phyloP scores from a whole-genome alignment of 441 rosid genomes.

The Eutrema salsugineum region DNA sequence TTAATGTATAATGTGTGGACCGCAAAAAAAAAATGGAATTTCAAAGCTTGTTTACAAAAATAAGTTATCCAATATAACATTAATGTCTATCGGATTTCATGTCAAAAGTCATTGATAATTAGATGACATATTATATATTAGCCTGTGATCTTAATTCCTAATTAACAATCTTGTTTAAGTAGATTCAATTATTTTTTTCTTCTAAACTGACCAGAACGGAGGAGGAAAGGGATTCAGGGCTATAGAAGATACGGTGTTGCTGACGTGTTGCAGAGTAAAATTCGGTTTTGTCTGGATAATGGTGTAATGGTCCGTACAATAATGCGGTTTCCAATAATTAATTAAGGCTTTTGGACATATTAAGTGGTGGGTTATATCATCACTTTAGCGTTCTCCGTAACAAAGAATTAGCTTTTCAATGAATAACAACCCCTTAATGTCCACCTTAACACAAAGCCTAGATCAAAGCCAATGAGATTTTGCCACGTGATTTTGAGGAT shows the following conservation, averaged over 20 bases:
- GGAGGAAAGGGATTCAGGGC: not conserved
- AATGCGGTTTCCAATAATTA: constrained; percentile 12
- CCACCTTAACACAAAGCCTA: constrained; percentile 38
- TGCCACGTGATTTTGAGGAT: constrained; percentile 45
- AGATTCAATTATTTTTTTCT: not conserved
- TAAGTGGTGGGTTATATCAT: constrained; percentile 26
- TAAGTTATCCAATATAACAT: not conserved
- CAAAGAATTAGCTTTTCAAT: constrained; percentile 10
- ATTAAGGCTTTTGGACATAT: constrained; percentile 21
- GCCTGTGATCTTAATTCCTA: no score
- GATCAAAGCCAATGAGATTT: constrained; percentile 26
- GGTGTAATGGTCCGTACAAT: constrained; percentile 26
- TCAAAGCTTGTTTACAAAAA: not conserved
- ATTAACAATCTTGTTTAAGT: not conserved
- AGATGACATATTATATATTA: no score
- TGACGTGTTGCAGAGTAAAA: constrained; percentile 23
- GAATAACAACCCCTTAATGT: constrained; percentile 29
- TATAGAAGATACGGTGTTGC: constrained; percentile 7
- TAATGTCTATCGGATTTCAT: not conserved
- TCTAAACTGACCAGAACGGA: not conserved
- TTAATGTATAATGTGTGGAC: not conserved
- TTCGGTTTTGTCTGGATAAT: constrained; percentile 20
- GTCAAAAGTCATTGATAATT: not conserved
- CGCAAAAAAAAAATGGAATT: not conserved
- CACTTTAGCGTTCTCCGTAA: constrained; percentile 28